Base-by-base conservation (phyloP, 2,329 filamentous ascomycete genomes). In the Zasmidium angulare region DNA sequence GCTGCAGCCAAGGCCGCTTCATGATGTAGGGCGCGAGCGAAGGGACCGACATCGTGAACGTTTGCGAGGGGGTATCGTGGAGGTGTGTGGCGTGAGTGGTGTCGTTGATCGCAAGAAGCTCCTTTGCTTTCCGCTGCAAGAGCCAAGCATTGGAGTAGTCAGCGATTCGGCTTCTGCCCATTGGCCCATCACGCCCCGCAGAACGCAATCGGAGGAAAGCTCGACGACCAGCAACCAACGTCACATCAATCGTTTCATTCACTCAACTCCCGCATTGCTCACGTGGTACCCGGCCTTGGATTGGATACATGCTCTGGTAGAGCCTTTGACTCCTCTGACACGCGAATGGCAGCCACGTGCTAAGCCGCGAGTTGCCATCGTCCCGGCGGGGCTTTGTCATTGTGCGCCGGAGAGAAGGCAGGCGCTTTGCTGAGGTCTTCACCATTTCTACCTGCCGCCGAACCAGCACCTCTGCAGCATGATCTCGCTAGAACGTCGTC, bases 1-100 rank as follows among this genome's bases (percentile, higher is more conserved):
- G 87, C 78, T 82, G 81, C 74, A 98, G 86, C 90, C 90, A 96
- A 69, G 93, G 93, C 73, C 92, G 88, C 83, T 89, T 89, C 75
- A 86, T 75, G 75, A 97, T 85, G 75, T 86, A 93, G 70, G 86
- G 89, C 72, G 89, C 85, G 78, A 91, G 84, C 73, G 82, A 88
- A 66, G 86, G 86, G 73, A 86, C 84, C 76, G 87, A 88, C 88
- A 91, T 89, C 76, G 74, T 75, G 69, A 68, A 68, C 72, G 68
- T 46, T 48, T 47, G 40, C 55, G 20, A 50, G 29, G 63, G 58
- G 46, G 54, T 46, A 57, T 56, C 29, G 62, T n/a, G n/a, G n/a
- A n/a, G 54, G 56, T 54, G 46, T 61, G 58, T 63, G 60, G 51
- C 63, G 67, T 63, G 61, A 63, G 64, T 61, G 65, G 54, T 47